Base-by-base conservation (phyloP, 2,329 filamentous ascomycete genomes). In the Diplocarpon mali region DNA sequence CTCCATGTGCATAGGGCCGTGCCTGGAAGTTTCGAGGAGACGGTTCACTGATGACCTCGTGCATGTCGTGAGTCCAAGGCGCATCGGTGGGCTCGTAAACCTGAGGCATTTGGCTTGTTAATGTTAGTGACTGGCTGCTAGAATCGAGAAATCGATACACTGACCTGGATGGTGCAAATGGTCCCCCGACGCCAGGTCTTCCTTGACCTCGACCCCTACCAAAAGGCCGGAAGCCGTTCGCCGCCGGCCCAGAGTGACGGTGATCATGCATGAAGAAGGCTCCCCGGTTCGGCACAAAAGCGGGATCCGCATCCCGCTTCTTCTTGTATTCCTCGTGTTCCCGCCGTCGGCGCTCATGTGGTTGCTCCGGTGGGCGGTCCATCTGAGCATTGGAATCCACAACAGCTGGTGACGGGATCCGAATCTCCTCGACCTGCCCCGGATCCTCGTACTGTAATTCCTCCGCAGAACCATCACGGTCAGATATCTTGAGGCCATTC, bases 241-340 rank as follows among this genome's bases (percentile, higher is more conserved):
- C 75, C 53, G 80, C 78, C 36, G 81, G 76, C n/a, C 83, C 83
- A 45, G 83, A 77, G 56, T 86, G 81, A 50, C 87, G 78, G 59
- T 92, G 86, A 62, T 96, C 92, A 64, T 96, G 90, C 78, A 96
- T 88, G 69, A 95, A 96, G 70, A 96, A 96, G 50, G 85, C 83
- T 47, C 92, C 92, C 53, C 90, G 75, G 60, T 93, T 95, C 43
- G 92, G 90, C 44, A 95, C 90, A 66, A 95, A 95, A 10, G 89
- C 80, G 30, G 90, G 90, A 63, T 95, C 87, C 56, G 86, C 80
- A 61, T 94, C 87, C 56, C 86, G 77, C 64, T 85, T 85, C 67
- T 83, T 86, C 66, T 83, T 80, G 67, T 94, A 93, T 60, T 94
- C 86, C 53, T 95, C 88, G 58, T 94, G 86, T 60, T 95, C 89